phyloP scores from a whole-genome alignment of 306 rosid genomes.

The Cyclanthera cordifolia region DNA sequence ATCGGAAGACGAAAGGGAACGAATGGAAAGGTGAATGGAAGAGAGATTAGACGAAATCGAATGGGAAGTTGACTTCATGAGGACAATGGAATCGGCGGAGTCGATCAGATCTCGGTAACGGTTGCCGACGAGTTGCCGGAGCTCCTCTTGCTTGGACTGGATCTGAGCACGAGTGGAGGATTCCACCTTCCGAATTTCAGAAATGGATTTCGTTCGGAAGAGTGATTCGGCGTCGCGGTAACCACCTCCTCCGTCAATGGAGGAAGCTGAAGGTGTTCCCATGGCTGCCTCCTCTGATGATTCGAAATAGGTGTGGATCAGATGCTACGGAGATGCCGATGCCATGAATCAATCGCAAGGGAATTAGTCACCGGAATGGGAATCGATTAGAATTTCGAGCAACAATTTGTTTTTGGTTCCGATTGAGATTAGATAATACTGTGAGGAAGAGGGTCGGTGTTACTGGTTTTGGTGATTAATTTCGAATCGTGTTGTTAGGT shows the following conservation, averaged over 20 bases:
- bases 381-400: not conserved
- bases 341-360: conserved; percentile 2
- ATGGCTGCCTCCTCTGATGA: conserved; percentile 7
- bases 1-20: conserved; percentile 43
- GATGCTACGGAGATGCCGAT: not conserved
- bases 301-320: not conserved
- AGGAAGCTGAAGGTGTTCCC: conserved; percentile 19
- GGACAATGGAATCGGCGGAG: conserved; percentile 87
- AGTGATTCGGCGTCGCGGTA: conserved; percentile 69
- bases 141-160: conserved; percentile 92
- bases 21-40: conserved; percentile 43
- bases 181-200: conserved; percentile 83
- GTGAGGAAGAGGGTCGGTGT: not conserved
- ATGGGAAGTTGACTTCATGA: conserved; percentile 54
- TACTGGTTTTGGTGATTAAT: not conserved
- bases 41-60: conserved; percentile 63
- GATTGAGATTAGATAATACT: not conserved
- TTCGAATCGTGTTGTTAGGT: no score
- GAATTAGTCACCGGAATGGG: not conserved
- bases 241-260: conserved; percentile 18
- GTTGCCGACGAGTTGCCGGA: conserved; percentile 88
- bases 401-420: not conserved
- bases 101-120: conserved; percentile 96
- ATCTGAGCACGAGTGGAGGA: conserved; percentile 55
- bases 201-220: conserved; percentile 60